Evolutionary conservation across 352 stramenopile species (phyloP), one percentile per base, ranked within the genome.

Genomic region (Phytophthora multivora): DNA sequence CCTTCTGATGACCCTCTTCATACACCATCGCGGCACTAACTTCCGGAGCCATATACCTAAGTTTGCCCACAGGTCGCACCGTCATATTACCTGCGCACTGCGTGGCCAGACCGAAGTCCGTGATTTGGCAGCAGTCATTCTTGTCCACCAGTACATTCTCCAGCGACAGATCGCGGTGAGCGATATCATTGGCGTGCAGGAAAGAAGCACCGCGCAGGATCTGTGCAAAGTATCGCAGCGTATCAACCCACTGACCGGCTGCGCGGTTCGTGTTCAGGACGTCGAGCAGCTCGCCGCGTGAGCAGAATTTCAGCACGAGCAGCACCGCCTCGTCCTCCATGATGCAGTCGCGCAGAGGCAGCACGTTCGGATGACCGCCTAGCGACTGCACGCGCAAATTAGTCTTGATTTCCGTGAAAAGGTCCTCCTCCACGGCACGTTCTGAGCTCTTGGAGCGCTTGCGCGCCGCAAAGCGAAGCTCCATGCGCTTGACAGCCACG

Each of bases 31-130:
- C 70, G 12, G 62, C 54, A 57, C 71, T 84, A 6, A 75, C 69
- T 74, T 95, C 86, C 1, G 86, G 86, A 7, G 84, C 83, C 78
- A 93, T 91, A 63, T 95, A 95, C 36, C 88, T 69, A 10, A 80
- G 36, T 67, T 96, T 96, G 46, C 87, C 87, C 39, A 91, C 85
- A 8, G 77, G 69, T 25, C 60, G 81, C 46, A 63, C 68, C 19
- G 52, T 59, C 40, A 82, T 54, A 21, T 6, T 63, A 12, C 45
- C 45, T 36, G 16, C 33, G 13, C 38, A 53, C 40, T 69, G 75
- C 33, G 75, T 81, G 16, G 84, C 74, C 59, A 95, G 72, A 28
- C 86, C 86, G 55, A 95, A 95, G 79, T 95, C 86, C 33, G 73
- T 84, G 50, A 95, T 83, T 39, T 93, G 79, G 63, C 82, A 92